phyloP scores from a whole-genome alignment of 1,284 basidiomycete species.

The Malassezia equina region DNA sequence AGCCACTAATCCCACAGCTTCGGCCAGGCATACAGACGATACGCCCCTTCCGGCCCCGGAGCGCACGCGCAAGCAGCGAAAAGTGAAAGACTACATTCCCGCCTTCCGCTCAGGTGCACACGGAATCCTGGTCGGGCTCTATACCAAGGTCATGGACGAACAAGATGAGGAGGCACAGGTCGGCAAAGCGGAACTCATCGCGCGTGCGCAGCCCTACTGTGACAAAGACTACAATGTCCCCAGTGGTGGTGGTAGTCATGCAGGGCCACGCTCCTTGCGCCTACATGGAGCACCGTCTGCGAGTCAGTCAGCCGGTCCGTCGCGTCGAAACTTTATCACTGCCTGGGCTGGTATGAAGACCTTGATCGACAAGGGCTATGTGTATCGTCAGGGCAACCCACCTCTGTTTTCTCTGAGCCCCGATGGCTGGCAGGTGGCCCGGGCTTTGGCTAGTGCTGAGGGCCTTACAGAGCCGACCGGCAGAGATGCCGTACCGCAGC shows the following conservation, averaged over 20 bases:
- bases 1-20: not conserved
- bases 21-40: not conserved
- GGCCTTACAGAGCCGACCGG: not conserved
- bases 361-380: conserved; percentile 41
- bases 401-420: conserved; percentile 36
- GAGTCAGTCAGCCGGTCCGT: not conserved
- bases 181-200: conserved; percentile 37
- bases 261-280: conserved; percentile 17
- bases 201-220: conserved; percentile 32
- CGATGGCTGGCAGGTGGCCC: conserved; percentile 32
- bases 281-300: conserved; percentile 6
- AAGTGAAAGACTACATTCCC: conserved; percentile 34
- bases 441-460: conserved; percentile 10
- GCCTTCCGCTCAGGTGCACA: conserved; percentile 39
- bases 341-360: conserved; percentile 47
- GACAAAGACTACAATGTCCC: conserved; percentile 34
- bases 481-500: not conserved
- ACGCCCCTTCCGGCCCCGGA: not conserved
- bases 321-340: conserved; percentile 27
- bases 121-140: conserved; percentile 41
- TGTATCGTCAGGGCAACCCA: conserved; percentile 41
- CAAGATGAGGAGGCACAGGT: conserved; percentile 18
- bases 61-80: not conserved
- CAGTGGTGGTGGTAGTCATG: conserved; percentile 12
- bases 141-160: conserved; percentile 16